Conservation (phyloP, 805 yeast species). For the Middelhovenomyces tepae region DNA sequence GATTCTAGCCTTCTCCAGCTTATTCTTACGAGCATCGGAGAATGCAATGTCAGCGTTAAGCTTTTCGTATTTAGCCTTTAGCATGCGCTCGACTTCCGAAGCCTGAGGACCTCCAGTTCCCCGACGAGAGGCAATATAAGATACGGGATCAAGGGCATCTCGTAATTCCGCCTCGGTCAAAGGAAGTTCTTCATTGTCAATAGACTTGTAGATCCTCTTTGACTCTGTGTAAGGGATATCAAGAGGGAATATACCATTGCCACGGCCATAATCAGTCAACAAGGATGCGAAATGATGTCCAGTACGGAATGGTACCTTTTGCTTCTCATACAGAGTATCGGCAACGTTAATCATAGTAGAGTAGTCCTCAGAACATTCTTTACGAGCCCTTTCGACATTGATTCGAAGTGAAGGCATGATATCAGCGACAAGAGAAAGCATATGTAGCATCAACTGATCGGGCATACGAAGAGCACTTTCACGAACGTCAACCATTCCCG, state of each 20-base stretch:
- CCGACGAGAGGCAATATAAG: slow-evolving; percentile 5
- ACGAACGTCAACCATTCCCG: slow-evolving; percentile 9
- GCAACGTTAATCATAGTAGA: slow-evolving; percentile 12
- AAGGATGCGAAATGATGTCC: slow-evolving; percentile 12
- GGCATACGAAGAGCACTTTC: slow-evolving; percentile 9
- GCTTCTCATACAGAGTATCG: slow-evolving; percentile 9
- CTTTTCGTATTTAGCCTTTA: slow-evolving; percentile 2
- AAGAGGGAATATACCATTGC: slow-evolving; percentile 6
- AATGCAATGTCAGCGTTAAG: slow-evolving; percentile 4
- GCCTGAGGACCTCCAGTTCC: slow-evolving; percentile 12
- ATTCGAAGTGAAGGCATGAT: slow-evolving; percentile 4
- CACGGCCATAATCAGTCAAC: slow-evolving; percentile 10
- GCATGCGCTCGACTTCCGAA: slow-evolving; percentile 7
- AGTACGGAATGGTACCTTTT: slow-evolving; percentile 9
- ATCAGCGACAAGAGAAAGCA: slow-evolving; percentile 8
- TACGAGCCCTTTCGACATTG: slow-evolving; percentile 8
- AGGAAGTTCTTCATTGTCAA: slow-evolving; percentile 6
- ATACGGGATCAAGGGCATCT: slow-evolving; percentile 9
- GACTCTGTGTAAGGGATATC: slow-evolving; percentile 9
- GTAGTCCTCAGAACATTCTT: slow-evolving; percentile 10
- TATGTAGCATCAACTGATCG: slow-evolving; percentile 6
- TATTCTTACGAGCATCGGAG: too few relatives aligned
- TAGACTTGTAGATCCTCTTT: slow-evolving; percentile 4
- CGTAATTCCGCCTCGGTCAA: slow-evolving; percentile 6
- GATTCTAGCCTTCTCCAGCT: too few relatives aligned